phyloP scores from a whole-genome alignment of 306 rosid genomes.

The Psophocarpus tetragonolobus region DNA sequence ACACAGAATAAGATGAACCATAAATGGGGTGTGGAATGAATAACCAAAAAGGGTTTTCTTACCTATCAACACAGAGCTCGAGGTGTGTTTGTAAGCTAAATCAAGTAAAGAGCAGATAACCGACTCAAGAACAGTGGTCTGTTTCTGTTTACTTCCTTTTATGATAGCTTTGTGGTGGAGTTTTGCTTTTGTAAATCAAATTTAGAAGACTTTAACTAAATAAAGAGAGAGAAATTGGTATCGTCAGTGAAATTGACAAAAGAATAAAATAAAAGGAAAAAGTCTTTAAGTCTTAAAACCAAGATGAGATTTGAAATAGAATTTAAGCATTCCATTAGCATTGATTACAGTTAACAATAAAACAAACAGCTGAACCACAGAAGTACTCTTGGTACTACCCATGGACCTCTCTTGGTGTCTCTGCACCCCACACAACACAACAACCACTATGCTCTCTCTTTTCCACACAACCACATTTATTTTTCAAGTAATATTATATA shows the following conservation, averaged over 20 bases:
- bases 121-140: slow-evolving; percentile 20
- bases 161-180: not conserved
- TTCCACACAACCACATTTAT: not conserved
- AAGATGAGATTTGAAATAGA: slow-evolving; percentile 2
- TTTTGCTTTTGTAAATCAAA: not conserved
- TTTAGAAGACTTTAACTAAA: not conserved
- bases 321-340: not conserved
- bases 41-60: not conserved
- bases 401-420: not conserved
- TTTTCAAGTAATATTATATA: not conserved
- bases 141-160: slow-evolving; percentile 9
- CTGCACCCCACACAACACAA: slow-evolving; percentile 16
- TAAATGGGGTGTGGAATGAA: slow-evolving; percentile 21
- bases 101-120: slow-evolving; percentile 38
- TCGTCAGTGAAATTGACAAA: not conserved
- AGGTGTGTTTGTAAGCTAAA: slow-evolving; percentile 38
- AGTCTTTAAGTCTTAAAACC: too few relatives aligned
- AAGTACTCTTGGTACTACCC: not conserved
- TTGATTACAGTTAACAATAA: not conserved
- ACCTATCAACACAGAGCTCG: slow-evolving; percentile 42
- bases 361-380: not conserved
- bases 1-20: slow-evolving; percentile 15
- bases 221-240: not conserved
- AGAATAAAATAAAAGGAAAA: not conserved
- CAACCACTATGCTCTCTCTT: slow-evolving; percentile 6